Evolutionary conservation across 2,329 filamentous ascomycete species (phyloP), one percentile per base, ranked within the genome.

Genomic region (Claviceps pazoutovae): DNA sequence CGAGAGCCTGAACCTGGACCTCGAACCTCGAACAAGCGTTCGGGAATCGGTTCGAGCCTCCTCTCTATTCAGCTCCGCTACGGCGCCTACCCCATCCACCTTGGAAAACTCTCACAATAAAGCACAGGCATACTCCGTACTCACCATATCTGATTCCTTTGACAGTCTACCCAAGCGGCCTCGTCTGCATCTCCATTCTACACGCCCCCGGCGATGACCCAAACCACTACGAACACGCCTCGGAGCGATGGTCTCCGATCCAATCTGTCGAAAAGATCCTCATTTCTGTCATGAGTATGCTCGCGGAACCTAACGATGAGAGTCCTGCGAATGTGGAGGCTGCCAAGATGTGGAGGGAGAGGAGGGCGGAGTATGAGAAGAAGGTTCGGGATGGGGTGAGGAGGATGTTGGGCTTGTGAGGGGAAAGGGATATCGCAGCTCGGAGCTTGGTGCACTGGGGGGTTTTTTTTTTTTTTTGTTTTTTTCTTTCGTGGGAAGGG

Each of bases 181-280:
- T 91, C 17, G 93, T 97, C 60, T 97, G 91, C 73, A 97, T 97
- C 63, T 95, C 88, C n/a, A 97, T 97, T 71, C 82, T 97, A 2
- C 91, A 97, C 69, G 85, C 91, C 3, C 91, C 91, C 2, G 91
- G 93, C 62, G 91, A 97, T 71, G 91, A 97, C 69, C 93, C 93
- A 51, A 96, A 96, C 72, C 90, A 95, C 74, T 97, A 97, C 76
- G 91, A 97, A 70, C 87, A 91, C 61, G 91, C 93, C 7, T 89
- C 86, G 1, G 93, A 97, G 73, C 83, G 91, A 56, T 97, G 91
- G 91, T 91, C 86, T 30, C 91, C 91, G 13, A 95, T 97, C 56
- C 93, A 97, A 72, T 93, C 86, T 54, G 91, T 96, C 59, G 93
- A 97, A 72, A 97, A 96, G 75, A 97, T 97, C 59, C 75, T 97